These are phyloP conservation scores for Catharanthus roseus DNA, from an alignment of 257 asterid species.

Conservation along the genomic window DNA sequence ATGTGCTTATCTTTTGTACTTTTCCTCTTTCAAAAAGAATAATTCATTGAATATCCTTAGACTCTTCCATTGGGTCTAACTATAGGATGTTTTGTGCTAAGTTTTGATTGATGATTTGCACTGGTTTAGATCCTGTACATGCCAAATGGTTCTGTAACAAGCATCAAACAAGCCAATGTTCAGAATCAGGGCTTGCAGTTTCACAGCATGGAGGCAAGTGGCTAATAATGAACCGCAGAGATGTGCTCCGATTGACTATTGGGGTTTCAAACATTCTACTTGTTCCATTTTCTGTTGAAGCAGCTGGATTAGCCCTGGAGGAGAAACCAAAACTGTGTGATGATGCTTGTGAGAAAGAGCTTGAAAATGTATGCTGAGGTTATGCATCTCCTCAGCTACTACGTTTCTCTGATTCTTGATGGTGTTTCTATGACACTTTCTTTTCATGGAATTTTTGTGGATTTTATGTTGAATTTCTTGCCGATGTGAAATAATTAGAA, in stretches of 20 bases:
- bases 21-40: background rate
- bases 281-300: conserved; percentile 30
- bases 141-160: conserved; percentile 5
- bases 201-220: background rate
- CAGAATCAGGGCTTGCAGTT: background rate
- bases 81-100: background rate
- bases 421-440: background rate
- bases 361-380: conserved; percentile 33
- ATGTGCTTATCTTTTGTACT: background rate
- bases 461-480: background rate
- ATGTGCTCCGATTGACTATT: conserved; percentile 20
- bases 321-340: conserved; percentile 85
- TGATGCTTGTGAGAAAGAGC: conserved; percentile 73
- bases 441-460: background rate
- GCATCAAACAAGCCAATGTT: conserved; percentile 7
- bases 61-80: background rate
- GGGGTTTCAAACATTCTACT: conserved; percentile 19
- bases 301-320: conserved; percentile 94
- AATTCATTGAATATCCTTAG: background rate
- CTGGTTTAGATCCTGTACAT: conserved; percentile 10
- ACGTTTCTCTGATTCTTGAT: background rate
- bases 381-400: conserved; percentile 6
- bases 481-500: background rate
- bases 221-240: conserved; percentile 19
- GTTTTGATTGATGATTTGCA: background rate